Conservation (phyloP, 768 basidiomycete species). For the Lactifluus volemus region DNA sequence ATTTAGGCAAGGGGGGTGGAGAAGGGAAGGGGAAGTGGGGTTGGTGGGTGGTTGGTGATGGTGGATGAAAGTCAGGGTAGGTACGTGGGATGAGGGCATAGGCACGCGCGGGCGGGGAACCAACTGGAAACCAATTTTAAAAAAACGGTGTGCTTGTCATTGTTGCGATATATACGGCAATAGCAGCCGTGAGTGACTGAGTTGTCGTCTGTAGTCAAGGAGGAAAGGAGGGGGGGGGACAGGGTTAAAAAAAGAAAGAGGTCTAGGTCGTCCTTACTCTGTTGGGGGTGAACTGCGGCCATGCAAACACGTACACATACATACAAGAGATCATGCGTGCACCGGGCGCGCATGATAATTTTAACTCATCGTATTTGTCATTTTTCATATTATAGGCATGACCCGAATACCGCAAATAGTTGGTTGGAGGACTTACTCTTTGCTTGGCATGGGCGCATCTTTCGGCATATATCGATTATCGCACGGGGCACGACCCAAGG, state of each 20-base stretch:
- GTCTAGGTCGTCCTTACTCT: too few species aligned
- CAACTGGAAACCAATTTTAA: neutral
- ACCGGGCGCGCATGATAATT: neutral
- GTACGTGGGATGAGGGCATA: slow-evolving; percentile 10
- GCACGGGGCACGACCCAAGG: neutral
- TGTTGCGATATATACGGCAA: too few species aligned
- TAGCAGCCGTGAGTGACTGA: too few species aligned
- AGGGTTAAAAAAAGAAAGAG: neutral
- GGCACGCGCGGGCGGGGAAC: neutral
- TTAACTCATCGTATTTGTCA: neutral
- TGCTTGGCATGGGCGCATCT: neutral
- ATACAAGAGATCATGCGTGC: too few species aligned
- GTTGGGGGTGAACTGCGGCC: too few species aligned
- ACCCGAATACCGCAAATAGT: too few species aligned
- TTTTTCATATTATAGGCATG: neutral
- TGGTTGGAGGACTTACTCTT: neutral
- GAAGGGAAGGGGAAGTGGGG: neutral
- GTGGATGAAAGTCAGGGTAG: neutral
- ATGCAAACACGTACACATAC: too few species aligned
- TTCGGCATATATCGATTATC: neutral
- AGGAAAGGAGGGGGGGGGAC: neutral
- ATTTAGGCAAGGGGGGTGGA: neutral
- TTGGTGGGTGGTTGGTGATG: too few species aligned
- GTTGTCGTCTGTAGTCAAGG: neutral
- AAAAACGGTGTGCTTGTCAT: neutral